Base-by-base conservation (phyloP, 2,329 filamentous ascomycete genomes). In the Dothideomycetes sp. region DNA sequence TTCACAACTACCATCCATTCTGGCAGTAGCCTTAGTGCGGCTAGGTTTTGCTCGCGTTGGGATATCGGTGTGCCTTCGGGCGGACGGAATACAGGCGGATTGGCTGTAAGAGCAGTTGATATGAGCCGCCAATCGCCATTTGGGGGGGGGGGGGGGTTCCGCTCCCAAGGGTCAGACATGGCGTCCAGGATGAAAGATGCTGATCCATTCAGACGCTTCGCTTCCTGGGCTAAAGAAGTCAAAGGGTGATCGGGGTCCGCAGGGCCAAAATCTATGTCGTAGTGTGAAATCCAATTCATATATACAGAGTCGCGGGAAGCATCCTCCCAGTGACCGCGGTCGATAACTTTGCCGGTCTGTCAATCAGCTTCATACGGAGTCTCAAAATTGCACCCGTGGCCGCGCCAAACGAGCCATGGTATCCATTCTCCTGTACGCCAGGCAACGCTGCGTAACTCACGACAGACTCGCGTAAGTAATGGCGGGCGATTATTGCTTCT, bases 391-490 rank as follows among this genome's bases (percentile, higher is more conserved):
- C 19, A 8, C 16, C 6, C 33, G 17, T 22, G 25, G 7, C 10
- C 2, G 4, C 25, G 28, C 19, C 23, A 43, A 8, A 9, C 6
- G 3, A 31, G 30, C 6, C 11, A 9, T 30, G 28, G 8, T 4
- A 39, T 7, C 34, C n/a, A 33, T 27, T 18, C 32, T 24, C 35
- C 43, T 30, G 39, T 23, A 16, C 9, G 24, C 23, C 28, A 40
- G 11, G 43, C 45, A 7, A 46, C 34, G 27, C 20, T 15, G 9
- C 45, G 43, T 15, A 44, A 45, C 36, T 47, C 45, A 24, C 23
- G 29, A 18, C 45, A 47, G 8, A 47, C 34, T 19, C 30, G 39
- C 25, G 44, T 29, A 12, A 46, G 25, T 23, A 45, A 25, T 11
- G 46, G 44, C 24, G 44, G 40, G 24, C 38, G 37, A 22, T 8